Conservation (phyloP, 73 alveolate genomes). For the Paramecium caudatum region DNA sequence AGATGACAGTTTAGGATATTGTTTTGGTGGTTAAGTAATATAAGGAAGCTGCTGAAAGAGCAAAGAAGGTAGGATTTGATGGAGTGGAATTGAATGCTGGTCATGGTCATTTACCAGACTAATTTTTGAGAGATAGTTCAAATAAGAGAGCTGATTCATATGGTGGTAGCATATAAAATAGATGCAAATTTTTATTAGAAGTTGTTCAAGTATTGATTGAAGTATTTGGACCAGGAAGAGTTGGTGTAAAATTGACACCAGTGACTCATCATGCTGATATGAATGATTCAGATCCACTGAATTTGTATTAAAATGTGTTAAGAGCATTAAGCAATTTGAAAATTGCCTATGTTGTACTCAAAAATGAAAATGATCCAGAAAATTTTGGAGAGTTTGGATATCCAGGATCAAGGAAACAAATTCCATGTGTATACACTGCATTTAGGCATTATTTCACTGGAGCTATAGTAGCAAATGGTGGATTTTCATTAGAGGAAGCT, state of each 20-base stretch:
- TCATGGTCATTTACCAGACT: slow-evolving; percentile 84
- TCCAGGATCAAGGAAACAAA: slow-evolving; percentile 42
- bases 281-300: slow-evolving; percentile 68
- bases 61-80: slow-evolving; percentile 94
- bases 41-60: slow-evolving; percentile 84
- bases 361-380: slow-evolving; percentile 57
- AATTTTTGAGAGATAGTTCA: slow-evolving; percentile 82
- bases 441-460: slow-evolving; percentile 51
- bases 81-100: slow-evolving; percentile 90
- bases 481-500: slow-evolving; percentile 40
- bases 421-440: slow-evolving; percentile 43
- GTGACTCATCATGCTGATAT: slow-evolving; percentile 65
- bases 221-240: slow-evolving; percentile 77
- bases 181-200: slow-evolving; percentile 85
- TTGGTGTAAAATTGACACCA: slow-evolving; percentile 70
- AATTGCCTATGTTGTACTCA: slow-evolving; percentile 68
- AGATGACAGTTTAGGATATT: slow-evolving; percentile 76
- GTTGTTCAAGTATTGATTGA: slow-evolving; percentile 77
- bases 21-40: slow-evolving; percentile 80
- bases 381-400: slow-evolving; percentile 52
- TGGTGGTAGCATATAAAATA: slow-evolving; percentile 92
- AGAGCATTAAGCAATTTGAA: slow-evolving; percentile 54
- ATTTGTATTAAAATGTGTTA: slow-evolving; percentile 37
- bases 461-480: slow-evolving; percentile 60
- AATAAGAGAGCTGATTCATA: slow-evolving; percentile 91